Evolutionary conservation across 73 alveolate species (phyloP).

Genomic region (Paramecium biaurelia): DNA sequence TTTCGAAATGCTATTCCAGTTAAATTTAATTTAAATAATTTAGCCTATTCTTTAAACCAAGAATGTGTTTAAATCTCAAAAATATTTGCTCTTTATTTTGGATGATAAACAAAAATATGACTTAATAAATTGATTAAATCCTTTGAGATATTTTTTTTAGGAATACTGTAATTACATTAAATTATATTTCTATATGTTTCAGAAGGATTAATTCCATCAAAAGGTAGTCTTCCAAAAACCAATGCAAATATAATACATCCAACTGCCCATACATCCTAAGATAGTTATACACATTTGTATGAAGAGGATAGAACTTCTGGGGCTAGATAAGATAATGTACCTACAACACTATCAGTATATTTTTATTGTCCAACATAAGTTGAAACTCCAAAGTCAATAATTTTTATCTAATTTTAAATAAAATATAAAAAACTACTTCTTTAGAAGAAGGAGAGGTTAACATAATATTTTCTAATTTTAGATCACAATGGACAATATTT

Average conservation of each 20-base stretch:
- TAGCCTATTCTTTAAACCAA: neutral
- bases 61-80: neutral
- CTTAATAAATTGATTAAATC: neutral
- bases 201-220: conserved; percentile 31
- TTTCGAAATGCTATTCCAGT: neutral
- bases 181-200: conserved; percentile 13
- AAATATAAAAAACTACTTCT: neutral
- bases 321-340: conserved; percentile 48
- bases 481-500: conserved; percentile 80
- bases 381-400: conserved; percentile 94
- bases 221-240: conserved; percentile 43
- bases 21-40: neutral
- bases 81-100: neutral
- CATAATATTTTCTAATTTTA: conserved; percentile 81
- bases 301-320: conserved; percentile 29
- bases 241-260: conserved; percentile 42
- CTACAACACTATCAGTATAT: neutral
- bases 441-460: conserved; percentile 42
- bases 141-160: neutral
- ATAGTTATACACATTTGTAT: neutral
- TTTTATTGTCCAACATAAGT: neutral
- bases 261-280: conserved; percentile 57
- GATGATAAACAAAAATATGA: neutral
- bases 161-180: neutral
- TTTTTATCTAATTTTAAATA: conserved; percentile 68